phyloP scores from a whole-genome alignment of 2,329 filamentous ascomycete genomes.

The Fusarium sp. region DNA sequence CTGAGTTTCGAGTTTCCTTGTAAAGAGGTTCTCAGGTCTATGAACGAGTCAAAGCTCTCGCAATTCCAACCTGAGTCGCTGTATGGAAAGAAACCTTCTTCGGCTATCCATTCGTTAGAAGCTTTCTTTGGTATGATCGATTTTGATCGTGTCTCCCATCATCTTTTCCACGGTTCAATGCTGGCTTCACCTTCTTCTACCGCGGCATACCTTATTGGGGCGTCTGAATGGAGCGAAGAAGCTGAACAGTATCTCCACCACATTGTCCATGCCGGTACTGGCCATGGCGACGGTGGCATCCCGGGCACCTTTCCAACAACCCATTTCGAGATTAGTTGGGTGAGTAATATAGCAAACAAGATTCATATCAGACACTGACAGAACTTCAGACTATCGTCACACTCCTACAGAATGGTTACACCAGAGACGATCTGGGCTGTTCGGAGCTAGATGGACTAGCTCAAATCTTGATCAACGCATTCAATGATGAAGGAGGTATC shows the following conservation, averaged over 20 bases:
- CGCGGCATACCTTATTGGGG: not conserved
- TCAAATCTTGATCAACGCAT: fast-evolving
- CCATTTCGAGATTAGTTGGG: slow-evolving; percentile 15
- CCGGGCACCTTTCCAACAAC: slow-evolving; percentile 1
- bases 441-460: not conserved
- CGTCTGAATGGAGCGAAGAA: not conserved
- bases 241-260: slow-evolving; percentile 1
- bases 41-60: not conserved
- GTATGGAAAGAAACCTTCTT: not conserved
- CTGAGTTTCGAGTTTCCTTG: not conserved
- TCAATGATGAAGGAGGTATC: not conserved
- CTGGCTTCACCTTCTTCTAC: slow-evolving; percentile 8
- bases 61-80: not conserved
- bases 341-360: not conserved
- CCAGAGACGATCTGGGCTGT: not conserved
- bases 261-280: not conserved
- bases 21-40: fast-evolving
- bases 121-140: not conserved
- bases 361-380: not conserved
- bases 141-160: not conserved
- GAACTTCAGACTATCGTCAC: not conserved
- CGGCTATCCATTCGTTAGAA: not conserved
- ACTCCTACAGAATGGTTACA: not conserved
- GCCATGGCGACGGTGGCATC: slow-evolving; percentile 3
- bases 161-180: slow-evolving; percentile 10